Base-by-base conservation (phyloP, 352 stramenopile genomes). In the Globisporangium middletonii region DNA sequence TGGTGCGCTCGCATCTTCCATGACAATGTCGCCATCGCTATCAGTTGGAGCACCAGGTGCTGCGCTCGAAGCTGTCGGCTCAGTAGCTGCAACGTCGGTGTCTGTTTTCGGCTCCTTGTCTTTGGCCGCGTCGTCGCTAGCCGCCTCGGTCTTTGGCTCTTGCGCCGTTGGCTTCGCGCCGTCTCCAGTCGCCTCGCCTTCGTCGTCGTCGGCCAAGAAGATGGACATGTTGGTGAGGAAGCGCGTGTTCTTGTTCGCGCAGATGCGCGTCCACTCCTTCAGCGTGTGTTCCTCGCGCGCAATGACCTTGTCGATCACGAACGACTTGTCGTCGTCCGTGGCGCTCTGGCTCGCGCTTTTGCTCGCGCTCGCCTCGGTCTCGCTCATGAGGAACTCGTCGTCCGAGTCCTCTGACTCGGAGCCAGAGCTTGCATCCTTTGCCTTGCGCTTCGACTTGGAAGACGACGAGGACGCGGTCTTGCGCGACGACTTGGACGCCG, bases 231-330 rank as follows among this genome's bases (percentile, higher is more conserved):
- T 82, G 1, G 74, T 74, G 28, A 95, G 63, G 43, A 94, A 92
- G 33, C 81, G 76, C 16, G 83, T 90, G 43, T 75, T 89, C 58
- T 83, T 86, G 62, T 84, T 77, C 53, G 63, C 69, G 35, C 83
- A 89, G 5, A 88, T 84, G 45, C 83, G 87, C 49, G 72, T 67
- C 86, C 86, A 95, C 49, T 92, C 75, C 43, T 90, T 91, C 9
- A 75, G 46, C 7, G 86, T 94, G 57, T 93, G 86, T 16, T 80
- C 73, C 47, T 95, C 86, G 3, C 77, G 71, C 23, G 77, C 86
- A 30, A 95, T 57, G 2, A 95, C 50, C 57, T 95, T 95, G 65
- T 89, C 86, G 54, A 95, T 88, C 42, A 93, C 69, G 62, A 92
- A 94, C 23, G 62, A 68, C 49, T 89, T 85, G n/a, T 86, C 76